phyloP scores from a whole-genome alignment of 176 grass and related monocot genomes.

The Panicum miliaceum region DNA sequence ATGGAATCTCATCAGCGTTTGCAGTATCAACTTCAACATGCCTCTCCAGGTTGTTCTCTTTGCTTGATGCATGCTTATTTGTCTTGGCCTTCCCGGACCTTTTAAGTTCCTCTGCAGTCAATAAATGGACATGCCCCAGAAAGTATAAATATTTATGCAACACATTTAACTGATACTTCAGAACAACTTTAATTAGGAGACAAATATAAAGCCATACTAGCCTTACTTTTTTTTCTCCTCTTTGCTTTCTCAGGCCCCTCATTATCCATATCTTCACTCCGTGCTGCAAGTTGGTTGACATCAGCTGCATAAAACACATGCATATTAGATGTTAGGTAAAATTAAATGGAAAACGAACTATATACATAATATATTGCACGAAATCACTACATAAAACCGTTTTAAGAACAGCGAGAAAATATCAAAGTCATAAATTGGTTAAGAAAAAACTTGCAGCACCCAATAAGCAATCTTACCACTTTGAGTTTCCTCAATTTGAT shows the following conservation, averaged over 20 bases:
- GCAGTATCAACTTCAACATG: slow-evolving; percentile 44
- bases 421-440: neutral
- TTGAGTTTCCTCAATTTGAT: slow-evolving; percentile 44
- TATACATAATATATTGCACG: slow-evolving; percentile 18
- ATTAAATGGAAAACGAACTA: neutral
- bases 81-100: slow-evolving; percentile 50
- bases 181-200: slow-evolving; percentile 24
- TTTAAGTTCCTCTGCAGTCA: slow-evolving; percentile 67
- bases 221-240: slow-evolving; percentile 57
- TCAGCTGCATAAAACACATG: slow-evolving; percentile 35
- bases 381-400: slow-evolving; percentile 20
- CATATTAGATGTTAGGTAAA: slow-evolving; percentile 1
- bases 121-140: slow-evolving; percentile 16
- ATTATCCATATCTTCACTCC: slow-evolving; percentile 47
- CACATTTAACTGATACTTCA: slow-evolving; percentile 13
- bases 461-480: slow-evolving; percentile 49
- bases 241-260: slow-evolving; percentile 52
- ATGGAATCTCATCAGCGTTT: slow-evolving; percentile 63
- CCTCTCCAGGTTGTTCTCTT: slow-evolving; percentile 46
- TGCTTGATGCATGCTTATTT: slow-evolving; percentile 35
- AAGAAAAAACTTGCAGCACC: neutral
- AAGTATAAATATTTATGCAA: slow-evolving; percentile 11
- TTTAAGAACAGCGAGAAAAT: slow-evolving; percentile 28
- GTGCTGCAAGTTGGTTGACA: slow-evolving; percentile 33
- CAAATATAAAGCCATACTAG: slow-evolving; percentile 43